Evolutionary conservation across 176 grass and related monocot genomes (phyloP).

Genomic region (Carex myosuroides): DNA sequence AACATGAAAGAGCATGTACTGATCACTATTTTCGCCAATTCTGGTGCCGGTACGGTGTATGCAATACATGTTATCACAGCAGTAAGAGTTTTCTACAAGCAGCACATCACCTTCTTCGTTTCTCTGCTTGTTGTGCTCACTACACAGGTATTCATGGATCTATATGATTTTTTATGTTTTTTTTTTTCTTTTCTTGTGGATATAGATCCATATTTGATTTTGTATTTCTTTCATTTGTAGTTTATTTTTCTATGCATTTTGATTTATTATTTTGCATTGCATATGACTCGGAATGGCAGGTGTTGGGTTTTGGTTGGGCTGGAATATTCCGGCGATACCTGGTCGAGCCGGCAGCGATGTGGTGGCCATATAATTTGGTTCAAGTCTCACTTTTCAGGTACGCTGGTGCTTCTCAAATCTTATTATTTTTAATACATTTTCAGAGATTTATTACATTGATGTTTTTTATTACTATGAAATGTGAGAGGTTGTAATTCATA

Average conservation of each 20-base stretch:
- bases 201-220: not conserved
- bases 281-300: slow-evolving; percentile 7
- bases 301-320: slow-evolving; percentile 88
- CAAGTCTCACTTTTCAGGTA: slow-evolving; percentile 98
- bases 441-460: not conserved
- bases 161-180: not conserved
- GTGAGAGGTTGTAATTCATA: not conserved
- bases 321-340: slow-evolving; percentile 94
- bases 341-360: slow-evolving; percentile 91
- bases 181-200: not conserved
- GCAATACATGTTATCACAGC: slow-evolving; percentile 85
- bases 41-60: slow-evolving; percentile 82
- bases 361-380: slow-evolving; percentile 94
- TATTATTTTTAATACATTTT: not conserved
- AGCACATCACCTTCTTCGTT: slow-evolving; percentile 78
- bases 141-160: slow-evolving; percentile 36
- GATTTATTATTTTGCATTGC: not conserved
- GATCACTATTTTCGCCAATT: slow-evolving; percentile 95
- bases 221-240: not conserved
- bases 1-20: slow-evolving; percentile 95
- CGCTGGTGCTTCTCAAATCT: not conserved
- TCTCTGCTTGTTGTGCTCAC: slow-evolving; percentile 85
- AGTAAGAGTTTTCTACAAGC: slow-evolving; percentile 75
- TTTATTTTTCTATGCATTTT: not conserved
- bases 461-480: not conserved